Percentiles rank a stretch among this genome's conserved stretches.
These are phyloP conservation scores for Colletotrichum caudatum DNA, from an alignment of 2,329 filamentous ascomycete species.

Conservation along the genomic window DNA sequence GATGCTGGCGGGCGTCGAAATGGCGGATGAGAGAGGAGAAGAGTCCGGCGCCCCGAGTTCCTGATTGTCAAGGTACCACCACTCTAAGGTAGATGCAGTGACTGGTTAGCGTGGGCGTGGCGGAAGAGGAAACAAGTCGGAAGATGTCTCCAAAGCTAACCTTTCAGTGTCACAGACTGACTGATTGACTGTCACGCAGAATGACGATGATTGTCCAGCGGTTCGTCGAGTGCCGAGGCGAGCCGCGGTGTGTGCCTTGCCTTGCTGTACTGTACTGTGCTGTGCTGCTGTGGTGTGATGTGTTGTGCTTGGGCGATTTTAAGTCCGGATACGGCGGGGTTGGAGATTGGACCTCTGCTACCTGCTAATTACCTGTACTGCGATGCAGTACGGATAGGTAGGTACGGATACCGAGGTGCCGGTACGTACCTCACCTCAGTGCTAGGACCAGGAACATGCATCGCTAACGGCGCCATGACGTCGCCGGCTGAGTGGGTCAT, in stretches of 20 bases:
- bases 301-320: constrained; percentile 17
- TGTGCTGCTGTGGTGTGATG: not conserved
- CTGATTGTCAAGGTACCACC: not conserved
- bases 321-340: constrained; percentile 34
- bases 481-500: constrained; percentile 20
- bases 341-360: constrained; percentile 21
- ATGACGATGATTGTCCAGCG: not conserved
- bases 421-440: constrained; percentile 4
- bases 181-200: not conserved
- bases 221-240: not conserved
- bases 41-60: not conserved
- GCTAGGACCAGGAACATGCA: constrained; percentile 38
- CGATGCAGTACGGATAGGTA: not conserved
- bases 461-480: constrained; percentile 35
- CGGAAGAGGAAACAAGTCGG: not conserved
- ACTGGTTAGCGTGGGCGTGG: not conserved
- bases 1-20: constrained; percentile 5
- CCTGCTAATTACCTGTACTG: not conserved
- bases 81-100: not conserved
- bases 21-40: constrained; percentile 1
- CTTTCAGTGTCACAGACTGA: not conserved
- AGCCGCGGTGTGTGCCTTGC: no score
- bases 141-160: constrained; percentile 2
- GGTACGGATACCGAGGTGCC: no score
- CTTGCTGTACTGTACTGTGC: no score